Evolutionary conservation across 495 filamentous ascomycete genomes (phyloP).

Genomic region (Thermothielavioides terrestris): DNA sequence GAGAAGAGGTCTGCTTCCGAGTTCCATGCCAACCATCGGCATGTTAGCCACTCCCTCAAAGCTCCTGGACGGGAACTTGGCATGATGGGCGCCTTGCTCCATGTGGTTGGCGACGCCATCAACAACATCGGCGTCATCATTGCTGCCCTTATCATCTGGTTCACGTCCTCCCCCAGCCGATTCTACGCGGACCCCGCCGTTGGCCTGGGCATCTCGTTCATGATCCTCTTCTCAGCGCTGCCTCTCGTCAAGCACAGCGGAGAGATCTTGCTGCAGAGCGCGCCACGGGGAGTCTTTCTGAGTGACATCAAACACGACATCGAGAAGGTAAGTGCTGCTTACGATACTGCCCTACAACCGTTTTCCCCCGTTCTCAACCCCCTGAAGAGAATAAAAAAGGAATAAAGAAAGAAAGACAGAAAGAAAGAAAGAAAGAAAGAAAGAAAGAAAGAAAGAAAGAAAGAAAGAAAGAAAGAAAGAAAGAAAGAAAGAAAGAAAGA

Average conservation of each 20-base stretch:
- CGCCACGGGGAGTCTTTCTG: slow-evolving; percentile 64
- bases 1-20: slow-evolving; percentile 47
- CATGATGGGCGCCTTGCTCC: slow-evolving; percentile 86
- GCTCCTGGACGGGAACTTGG: slow-evolving; percentile 56
- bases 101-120: slow-evolving; percentile 84
- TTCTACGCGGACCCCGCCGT: slow-evolving; percentile 78
- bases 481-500: neutral
- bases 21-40: slow-evolving; percentile 54
- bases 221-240: slow-evolving; percentile 79
- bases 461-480: too few species aligned
- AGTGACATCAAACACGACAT: slow-evolving; percentile 88
- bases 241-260: slow-evolving; percentile 82
- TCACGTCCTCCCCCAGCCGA: slow-evolving; percentile 43
- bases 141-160: slow-evolving; percentile 78
- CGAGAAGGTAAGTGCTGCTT: slow-evolving; percentile 37
- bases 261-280: slow-evolving; percentile 82
- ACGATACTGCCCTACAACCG: neutral
- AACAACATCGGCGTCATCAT: slow-evolving; percentile 89
- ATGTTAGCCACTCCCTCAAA: slow-evolving; percentile 19
- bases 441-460: too few species aligned
- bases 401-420: too few species aligned
- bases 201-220: slow-evolving; percentile 74
- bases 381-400: too few species aligned
- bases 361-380: neutral
- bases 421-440: too few species aligned